Conservation (phyloP, 208 protist species). For the Blechomonas ayalai region DNA sequence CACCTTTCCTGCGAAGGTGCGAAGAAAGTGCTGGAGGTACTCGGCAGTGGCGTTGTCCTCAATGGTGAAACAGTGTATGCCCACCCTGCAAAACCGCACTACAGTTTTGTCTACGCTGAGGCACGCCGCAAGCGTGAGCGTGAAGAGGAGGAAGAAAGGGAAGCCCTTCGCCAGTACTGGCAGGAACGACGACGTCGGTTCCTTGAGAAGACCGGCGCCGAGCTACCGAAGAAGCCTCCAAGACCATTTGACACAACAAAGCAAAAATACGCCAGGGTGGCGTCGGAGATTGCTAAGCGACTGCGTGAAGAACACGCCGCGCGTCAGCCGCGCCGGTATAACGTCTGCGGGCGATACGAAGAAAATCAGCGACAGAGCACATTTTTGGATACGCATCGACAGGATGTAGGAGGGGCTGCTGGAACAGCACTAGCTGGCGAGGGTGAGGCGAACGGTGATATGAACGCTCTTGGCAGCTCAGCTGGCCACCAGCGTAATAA, state of each 20-base stretch:
- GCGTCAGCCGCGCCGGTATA: not conserved
- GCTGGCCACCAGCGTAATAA: slow-evolving; percentile 6
- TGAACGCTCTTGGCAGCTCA: too few species aligned
- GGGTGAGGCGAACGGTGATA: too few species aligned
- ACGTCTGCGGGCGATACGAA: too few species aligned
- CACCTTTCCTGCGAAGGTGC: slow-evolving; percentile 83
- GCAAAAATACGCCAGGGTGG: slow-evolving; percentile 50
- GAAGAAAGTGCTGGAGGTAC: slow-evolving; percentile 65
- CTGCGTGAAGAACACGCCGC: slow-evolving; percentile 17
- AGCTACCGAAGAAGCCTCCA: slow-evolving; percentile 26
- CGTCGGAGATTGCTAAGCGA: slow-evolving; percentile 51
- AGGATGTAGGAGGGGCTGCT: too few species aligned
- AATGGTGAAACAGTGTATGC: slow-evolving; percentile 29
- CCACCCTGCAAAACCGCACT: slow-evolving; percentile 55
- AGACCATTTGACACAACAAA: slow-evolving; percentile 54
- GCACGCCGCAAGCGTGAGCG: slow-evolving; percentile 64
- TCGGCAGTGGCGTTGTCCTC: slow-evolving; percentile 33
- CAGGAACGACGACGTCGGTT: slow-evolving; percentile 18
- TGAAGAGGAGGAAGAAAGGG: slow-evolving; percentile 38
- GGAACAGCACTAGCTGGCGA: too few species aligned
- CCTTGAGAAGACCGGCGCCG: slow-evolving; percentile 41
- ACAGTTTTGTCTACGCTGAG: slow-evolving; percentile 57
- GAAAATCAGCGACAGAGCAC: too few species aligned
- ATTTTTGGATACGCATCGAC: too few species aligned
- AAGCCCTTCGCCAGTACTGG: slow-evolving; percentile 24